Base-by-base conservation (phyloP, 2,329 filamentous ascomycete species). In the Penicillium sp. region DNA sequence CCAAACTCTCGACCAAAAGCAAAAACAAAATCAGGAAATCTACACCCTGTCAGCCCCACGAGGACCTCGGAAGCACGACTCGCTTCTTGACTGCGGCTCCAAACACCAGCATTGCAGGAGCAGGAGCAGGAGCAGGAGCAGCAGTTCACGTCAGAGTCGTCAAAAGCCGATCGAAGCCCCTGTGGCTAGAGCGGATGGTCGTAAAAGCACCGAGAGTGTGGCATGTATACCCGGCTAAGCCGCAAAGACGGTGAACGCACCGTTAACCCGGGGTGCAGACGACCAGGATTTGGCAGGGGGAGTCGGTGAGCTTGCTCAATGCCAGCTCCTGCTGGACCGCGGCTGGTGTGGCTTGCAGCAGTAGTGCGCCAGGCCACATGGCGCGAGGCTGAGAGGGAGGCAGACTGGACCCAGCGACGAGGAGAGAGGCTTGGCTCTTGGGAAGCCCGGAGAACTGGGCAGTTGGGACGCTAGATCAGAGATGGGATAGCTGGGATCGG, bases 221-320 rank as follows among this genome's bases (percentile, higher is more conserved):
- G 31, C 8, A 31, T 31, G 31, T 31, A 31, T 11, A 10, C 25
- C 5, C 37, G 34, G 55, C 57, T 28, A 55, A 60, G 58, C 58
- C 54, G 28, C 48, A 60, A 52, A 59, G 57, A 63, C 63, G 63
- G 63, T 65, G 63, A 63, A 52, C 14, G 6, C 61, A 55, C 53
- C 58, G 43, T 59, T 31, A 49, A 59, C 49, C 12, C 17, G n/a
- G 34, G 12, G 11, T 34, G 25, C 34, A 22, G 37, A 49, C 17
- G 45, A 25, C 14, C 20, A n/a, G 14, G 11, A 50, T 55, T 59
- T 58, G 14, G 53, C 34, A 38, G 61, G 4, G 39, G n/a, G 35
- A 60, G 62, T 66, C 63, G 63, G 63, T 66, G 63, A 61, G 59
- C 14, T 31, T 31, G 31, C 31, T 10, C 6, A 31, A 10, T 8